A percentile compares a stretch with the other conserved stretches of the same genome.
These are phyloP conservation scores for Cladosporium phlei DNA, from an alignment of 2,329 filamentous ascomycete genomes.

Conservation along the genomic window DNA sequence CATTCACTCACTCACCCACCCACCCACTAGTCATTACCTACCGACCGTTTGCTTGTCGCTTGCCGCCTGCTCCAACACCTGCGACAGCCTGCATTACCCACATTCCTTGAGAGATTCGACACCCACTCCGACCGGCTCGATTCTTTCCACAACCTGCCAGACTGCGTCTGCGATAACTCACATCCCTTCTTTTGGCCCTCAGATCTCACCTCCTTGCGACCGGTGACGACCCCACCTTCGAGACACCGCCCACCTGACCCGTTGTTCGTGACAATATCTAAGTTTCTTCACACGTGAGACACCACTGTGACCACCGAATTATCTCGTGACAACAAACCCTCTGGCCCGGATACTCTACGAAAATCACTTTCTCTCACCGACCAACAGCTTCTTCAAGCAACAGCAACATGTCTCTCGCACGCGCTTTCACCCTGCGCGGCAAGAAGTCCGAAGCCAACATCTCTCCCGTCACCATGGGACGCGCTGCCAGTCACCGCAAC, in stretches of 20 bases:
- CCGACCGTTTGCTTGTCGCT: no score
- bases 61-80: constrained; percentile 4
- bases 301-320: not conserved
- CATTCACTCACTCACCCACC: constrained; percentile 10
- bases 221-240: constrained; percentile 1
- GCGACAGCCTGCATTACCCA: not conserved
- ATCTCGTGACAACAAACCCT: constrained; percentile 1
- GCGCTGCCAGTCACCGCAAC: constrained; percentile 44
- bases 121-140: not conserved
- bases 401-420: constrained; percentile 54
- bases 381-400: constrained; percentile 7
- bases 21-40: no score
- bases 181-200: constrained; percentile 9
- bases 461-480: constrained; percentile 28
- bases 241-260: constrained; percentile 8
- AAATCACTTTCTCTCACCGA: not conserved
- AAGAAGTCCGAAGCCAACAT: constrained; percentile 47
- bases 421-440: constrained; percentile 69
- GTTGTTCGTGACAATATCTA: constrained; percentile 4
- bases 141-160: constrained; percentile 8
- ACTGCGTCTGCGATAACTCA: constrained; percentile 12
- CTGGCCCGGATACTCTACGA: not conserved
- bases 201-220: not conserved
- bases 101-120: constrained; percentile 10
- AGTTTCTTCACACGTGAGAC: constrained; percentile 14